Base-by-base conservation (phyloP, 2,329 filamentous ascomycete species). In the Fusarium domesticum region DNA sequence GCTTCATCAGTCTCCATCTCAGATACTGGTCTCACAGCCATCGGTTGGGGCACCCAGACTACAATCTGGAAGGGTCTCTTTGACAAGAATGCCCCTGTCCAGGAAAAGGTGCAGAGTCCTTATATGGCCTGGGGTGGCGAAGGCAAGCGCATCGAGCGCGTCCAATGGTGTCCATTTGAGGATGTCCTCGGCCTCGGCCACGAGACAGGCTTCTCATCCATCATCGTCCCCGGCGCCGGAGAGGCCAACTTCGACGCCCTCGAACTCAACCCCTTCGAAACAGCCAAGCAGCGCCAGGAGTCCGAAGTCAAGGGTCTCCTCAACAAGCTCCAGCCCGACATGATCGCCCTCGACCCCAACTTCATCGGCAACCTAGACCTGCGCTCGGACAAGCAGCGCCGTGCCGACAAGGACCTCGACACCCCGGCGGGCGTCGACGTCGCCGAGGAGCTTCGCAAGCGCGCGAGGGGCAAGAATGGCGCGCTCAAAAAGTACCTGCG, bases 191-290 rank as follows among this genome's bases (percentile, higher is more conserved):
- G 92, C 12, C 78, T 96, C 18, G 80, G 85, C 2, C 92, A 97
- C 71, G 79, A 87, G 62, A 74, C 84, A 48, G 93, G 93, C 12
- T 97, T 97, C 71, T 87, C 86, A 14, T 93, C 86, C 43, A 81
- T 96, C 62, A 81, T 98, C 57, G 83, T 97, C 2, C 93, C 93
- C 6, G 93, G 93, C 37, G 87, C 92, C n/a, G 93, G 93, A 50
- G 93, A 98, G 68, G 84, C 93, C 64, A 97, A 97, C 77, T 96
- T 88, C 65, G 93, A 98, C 66, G 87, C 90, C 3, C 75, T 96
- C 42, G 93, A 98, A 68, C 77, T 84, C 58, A 98, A 98, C 73
- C 93, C 93, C 25, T 97, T 92, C 77, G 93, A 97, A 71, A 96
- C 86, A 41, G 78, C 76, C 61, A 95, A 93, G 71, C 91, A 97